Percentiles rank a stretch among this genome's conserved stretches.
phyloP scores from a whole-genome alignment of 371 early-diverging fungal genomes.

The Rhizopus sp. region DNA sequence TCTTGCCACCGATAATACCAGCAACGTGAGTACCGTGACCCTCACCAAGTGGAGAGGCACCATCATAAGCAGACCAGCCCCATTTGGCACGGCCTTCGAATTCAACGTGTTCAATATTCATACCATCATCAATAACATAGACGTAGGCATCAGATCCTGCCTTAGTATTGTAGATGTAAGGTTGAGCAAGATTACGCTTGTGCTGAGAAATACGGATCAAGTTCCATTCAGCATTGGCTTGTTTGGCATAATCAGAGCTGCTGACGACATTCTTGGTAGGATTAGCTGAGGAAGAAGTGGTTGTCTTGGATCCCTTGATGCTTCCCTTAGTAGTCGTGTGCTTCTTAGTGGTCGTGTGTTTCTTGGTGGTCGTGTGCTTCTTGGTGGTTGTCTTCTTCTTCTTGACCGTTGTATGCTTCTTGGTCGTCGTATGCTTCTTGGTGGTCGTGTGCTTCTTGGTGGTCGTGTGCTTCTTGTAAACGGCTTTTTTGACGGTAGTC shows the following conservation, averaged over 20 bases:
- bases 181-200: conserved; percentile 11
- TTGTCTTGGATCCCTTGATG: neutral
- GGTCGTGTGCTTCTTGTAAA: neutral
- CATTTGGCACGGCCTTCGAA: conserved; percentile 62
- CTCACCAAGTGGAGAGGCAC: conserved; percentile 24
- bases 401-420: conserved; percentile 3
- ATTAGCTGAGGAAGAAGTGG: conserved; percentile 2
- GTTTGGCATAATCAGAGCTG: conserved; percentile 14
- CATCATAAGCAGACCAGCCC: conserved; percentile 64
- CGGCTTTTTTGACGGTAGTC: neutral
- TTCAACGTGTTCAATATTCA: conserved; percentile 48
- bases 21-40: conserved; percentile 74
- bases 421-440: conserved; percentile 3
- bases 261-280: neutral
- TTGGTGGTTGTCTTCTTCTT: conserved; percentile 4
- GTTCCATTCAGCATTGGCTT: conserved; percentile 43
- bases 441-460: too few species aligned
- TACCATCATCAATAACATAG: conserved; percentile 58
- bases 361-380: conserved; percentile 4
- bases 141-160: conserved; percentile 51
- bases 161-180: conserved; percentile 33
- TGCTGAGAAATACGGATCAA: conserved; percentile 43
- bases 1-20: conserved; percentile 76
- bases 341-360: conserved; percentile 11
- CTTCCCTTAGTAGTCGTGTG: neutral